Conservation (phyloP, 2,329 filamentous ascomycete species). For the Teratosphaeria viscida region DNA sequence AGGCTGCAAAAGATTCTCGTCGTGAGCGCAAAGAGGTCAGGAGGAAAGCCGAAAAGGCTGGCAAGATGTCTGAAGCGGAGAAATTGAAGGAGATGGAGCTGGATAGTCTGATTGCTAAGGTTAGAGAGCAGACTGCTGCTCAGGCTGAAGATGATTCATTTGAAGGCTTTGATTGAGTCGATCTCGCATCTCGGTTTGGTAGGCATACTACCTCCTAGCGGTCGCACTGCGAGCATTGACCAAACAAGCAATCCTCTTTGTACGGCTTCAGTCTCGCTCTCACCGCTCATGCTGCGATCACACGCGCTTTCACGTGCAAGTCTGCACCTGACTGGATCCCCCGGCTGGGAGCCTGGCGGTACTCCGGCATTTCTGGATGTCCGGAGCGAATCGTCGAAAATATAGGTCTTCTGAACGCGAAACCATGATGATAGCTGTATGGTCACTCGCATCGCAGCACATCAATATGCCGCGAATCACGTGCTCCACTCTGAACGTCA, state of each 20-base stretch:
- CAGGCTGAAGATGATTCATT: slow-evolving; percentile 13
- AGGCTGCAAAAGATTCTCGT: slow-evolving; percentile 22
- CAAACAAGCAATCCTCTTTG: not conserved
- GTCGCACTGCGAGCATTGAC: not conserved
- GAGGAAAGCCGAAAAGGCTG: slow-evolving; percentile 20
- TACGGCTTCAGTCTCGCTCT: not conserved
- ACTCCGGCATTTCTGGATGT: not conserved
- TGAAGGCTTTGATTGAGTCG: slow-evolving; percentile 14
- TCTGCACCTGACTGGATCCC: not conserved
- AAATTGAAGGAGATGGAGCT: slow-evolving; percentile 22
- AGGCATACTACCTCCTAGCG: not conserved
- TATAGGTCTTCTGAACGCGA: too few species aligned
- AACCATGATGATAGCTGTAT: too few species aligned
- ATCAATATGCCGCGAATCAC: not conserved
- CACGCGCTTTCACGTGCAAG: not conserved
- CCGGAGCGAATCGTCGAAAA: not conserved
- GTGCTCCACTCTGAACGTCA: not conserved
- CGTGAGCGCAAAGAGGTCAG: slow-evolving; percentile 25
- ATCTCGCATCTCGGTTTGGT: not conserved
- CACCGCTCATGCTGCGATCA: not conserved
- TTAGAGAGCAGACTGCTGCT: slow-evolving; percentile 17
- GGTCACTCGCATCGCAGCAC: not conserved
- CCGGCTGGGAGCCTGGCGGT: not conserved
- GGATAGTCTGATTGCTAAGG: slow-evolving; percentile 23
- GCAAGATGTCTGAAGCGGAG: slow-evolving; percentile 22